A percentile compares a stretch with the other conserved stretches of the same genome.
These are phyloP conservation scores for Setaria italica DNA, from an alignment of 202 grass and related monocot genomes.

Conservation along the genomic window DNA sequence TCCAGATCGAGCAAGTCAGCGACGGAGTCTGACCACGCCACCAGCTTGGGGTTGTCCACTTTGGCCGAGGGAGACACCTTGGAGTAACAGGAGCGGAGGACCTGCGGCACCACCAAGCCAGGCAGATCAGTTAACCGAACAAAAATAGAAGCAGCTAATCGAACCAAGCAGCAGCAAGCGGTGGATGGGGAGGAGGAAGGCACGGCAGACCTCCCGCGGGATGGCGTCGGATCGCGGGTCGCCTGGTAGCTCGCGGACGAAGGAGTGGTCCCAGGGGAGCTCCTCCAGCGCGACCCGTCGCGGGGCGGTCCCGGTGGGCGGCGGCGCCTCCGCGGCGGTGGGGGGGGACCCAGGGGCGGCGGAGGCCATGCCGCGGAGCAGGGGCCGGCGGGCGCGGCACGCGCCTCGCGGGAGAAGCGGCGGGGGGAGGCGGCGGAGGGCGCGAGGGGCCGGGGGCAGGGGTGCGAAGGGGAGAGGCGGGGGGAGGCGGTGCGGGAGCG, in stretches of 20 bases:
- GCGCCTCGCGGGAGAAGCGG: constrained; percentile 1
- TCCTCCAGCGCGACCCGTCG: constrained; percentile 66
- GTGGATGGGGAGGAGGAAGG: not conserved
- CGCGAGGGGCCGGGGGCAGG: not conserved
- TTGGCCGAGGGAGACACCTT: constrained; percentile 78
- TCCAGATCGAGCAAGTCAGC: constrained; percentile 94
- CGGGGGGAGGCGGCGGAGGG: not conserved
- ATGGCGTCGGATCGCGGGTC: constrained; percentile 73
- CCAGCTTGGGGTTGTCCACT: constrained; percentile 82
- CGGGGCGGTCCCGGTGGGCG: constrained; percentile 3
- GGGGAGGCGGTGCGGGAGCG: constrained; percentile 10
- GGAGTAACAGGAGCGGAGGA: constrained; percentile 83
- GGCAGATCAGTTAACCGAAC: not conserved
- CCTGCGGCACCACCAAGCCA: constrained; percentile 50
- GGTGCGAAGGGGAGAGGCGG: not conserved
- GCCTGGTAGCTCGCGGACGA: constrained; percentile 76
- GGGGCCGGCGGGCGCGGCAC: not conserved
- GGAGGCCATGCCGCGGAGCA: constrained; percentile 43
- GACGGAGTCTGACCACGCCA: constrained; percentile 74
- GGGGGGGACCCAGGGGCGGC: not conserved
- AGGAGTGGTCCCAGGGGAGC: constrained; percentile 84
- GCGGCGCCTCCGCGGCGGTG: constrained; percentile 16
- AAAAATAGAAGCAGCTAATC: not conserved
- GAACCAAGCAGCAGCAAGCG: not conserved
- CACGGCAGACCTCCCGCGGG: constrained; percentile 57